Conservation (phyloP, 2,329 filamentous ascomycete species). For the Acephala macrosclerotiorum region DNA sequence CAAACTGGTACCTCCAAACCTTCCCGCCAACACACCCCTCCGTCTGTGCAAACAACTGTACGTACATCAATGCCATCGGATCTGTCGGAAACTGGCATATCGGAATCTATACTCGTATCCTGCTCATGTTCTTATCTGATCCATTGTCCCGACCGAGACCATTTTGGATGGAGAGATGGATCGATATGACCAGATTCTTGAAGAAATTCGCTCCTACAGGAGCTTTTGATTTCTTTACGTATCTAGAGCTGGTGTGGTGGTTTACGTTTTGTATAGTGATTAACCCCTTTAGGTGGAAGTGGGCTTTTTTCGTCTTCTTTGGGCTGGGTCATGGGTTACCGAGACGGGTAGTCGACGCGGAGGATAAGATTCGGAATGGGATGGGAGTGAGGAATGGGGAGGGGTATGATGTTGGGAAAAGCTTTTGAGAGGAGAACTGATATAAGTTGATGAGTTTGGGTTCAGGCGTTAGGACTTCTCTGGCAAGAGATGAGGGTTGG, state of each 20-base stretch:
- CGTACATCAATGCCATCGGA: slow-evolving; percentile 80
- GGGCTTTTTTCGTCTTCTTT: slow-evolving; percentile 83
- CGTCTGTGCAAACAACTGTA: slow-evolving; percentile 81
- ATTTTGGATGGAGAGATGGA: slow-evolving; percentile 84
- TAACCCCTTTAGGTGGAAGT: slow-evolving; percentile 92
- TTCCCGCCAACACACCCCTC: slow-evolving; percentile 79
- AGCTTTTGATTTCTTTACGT: slow-evolving; percentile 91
- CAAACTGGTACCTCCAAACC: slow-evolving; percentile 89
- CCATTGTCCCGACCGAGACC: slow-evolving; percentile 75
- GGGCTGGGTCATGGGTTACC: slow-evolving; percentile 75
- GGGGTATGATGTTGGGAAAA: slow-evolving; percentile 37
- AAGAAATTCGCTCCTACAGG: slow-evolving; percentile 74
- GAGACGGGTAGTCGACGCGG: slow-evolving; percentile 68
- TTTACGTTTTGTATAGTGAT: slow-evolving; percentile 79
- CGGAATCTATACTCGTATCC: slow-evolving; percentile 84
- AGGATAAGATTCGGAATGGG: slow-evolving; percentile 66
- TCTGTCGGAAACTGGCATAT: slow-evolving; percentile 90
- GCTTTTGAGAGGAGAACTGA: slow-evolving; percentile 32
- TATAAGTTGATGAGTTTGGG: background rate
- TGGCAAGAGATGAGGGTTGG: no score
- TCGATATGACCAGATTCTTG: slow-evolving; percentile 79
- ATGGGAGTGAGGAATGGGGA: slow-evolving; percentile 49
- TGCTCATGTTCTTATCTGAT: slow-evolving; percentile 87
- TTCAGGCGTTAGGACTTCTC: no score
- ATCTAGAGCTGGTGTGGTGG: slow-evolving; percentile 86